Percentiles rank a stretch among this genome's conserved stretches.
phyloP scores from a whole-genome alignment of 768 basidiomycete species.

The Boletus bicolor region DNA sequence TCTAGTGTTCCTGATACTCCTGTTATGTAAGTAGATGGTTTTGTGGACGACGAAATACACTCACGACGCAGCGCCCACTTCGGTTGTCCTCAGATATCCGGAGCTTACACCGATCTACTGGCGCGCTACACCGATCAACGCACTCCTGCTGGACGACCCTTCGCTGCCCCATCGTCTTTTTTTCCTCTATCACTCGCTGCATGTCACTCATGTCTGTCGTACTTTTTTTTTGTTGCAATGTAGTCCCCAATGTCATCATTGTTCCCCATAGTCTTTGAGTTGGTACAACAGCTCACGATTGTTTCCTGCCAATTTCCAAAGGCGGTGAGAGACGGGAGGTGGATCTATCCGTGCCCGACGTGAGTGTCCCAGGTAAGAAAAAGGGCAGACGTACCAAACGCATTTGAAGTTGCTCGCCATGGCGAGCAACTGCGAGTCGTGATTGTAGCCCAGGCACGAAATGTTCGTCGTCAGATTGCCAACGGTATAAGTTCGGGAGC shows the following conservation, averaged over 20 bases:
- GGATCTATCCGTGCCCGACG: constrained; percentile 56
- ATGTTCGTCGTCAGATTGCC: constrained; percentile 88
- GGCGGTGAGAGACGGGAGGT: constrained; percentile 80
- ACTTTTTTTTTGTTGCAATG: neutral
- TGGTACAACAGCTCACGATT: constrained; percentile 83
- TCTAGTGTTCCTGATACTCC: constrained; percentile 29
- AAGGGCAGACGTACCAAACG: constrained; percentile 60
- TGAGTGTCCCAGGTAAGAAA: neutral
- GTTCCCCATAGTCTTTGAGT: constrained; percentile 62
- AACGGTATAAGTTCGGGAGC: constrained; percentile 61
- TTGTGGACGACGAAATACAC: neutral
- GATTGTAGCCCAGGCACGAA: constrained; percentile 79
- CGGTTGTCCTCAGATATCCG: constrained; percentile 53
- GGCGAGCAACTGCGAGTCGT: constrained; percentile 83
- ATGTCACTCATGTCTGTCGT: constrained; percentile 8
- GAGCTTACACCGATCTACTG: constrained; percentile 64
- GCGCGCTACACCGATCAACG: constrained; percentile 44
- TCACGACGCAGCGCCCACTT: constrained; percentile 7
- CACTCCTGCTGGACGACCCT: constrained; percentile 2
- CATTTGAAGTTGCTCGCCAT: constrained; percentile 83
- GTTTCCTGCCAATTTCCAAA: constrained; percentile 98
- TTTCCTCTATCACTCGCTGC: neutral
- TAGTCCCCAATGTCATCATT: constrained; percentile 19
- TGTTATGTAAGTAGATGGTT: too few species aligned
- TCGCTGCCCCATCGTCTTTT: neutral